A percentile compares a stretch with the other conserved stretches of the same genome.
Evolutionary conservation across 129 eudicot species (phyloP).

Genomic region (Centrapalus pauciflorus): DNA sequence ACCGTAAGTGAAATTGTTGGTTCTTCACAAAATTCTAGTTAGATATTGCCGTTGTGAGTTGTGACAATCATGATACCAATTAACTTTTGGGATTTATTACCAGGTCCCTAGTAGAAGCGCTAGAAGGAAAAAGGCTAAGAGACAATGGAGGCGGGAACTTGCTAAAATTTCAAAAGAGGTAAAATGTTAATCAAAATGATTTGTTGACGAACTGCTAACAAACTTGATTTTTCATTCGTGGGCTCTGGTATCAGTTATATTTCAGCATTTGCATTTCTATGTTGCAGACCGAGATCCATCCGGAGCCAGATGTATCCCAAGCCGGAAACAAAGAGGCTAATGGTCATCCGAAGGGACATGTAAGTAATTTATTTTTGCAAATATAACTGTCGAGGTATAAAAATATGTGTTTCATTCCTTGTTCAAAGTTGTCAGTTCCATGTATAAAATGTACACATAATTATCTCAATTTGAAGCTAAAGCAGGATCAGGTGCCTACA

Average conservation of each 20-base stretch:
- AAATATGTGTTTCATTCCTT: background rate
- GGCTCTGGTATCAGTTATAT: background rate
- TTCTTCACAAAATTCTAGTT: background rate
- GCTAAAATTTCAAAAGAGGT: slow-evolving; percentile 43
- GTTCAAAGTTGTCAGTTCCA: background rate
- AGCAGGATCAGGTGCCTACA: slow-evolving; percentile 43
- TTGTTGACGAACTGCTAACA: background rate
- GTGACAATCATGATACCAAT: background rate
- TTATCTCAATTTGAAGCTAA: slow-evolving; percentile 43
- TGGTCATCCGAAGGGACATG: slow-evolving; percentile 36
- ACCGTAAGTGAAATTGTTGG: background rate
- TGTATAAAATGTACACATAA: background rate
- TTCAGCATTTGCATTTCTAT: slow-evolving; percentile 17
- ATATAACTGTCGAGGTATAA: background rate
- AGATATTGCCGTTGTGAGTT: background rate
- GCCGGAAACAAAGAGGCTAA: slow-evolving; percentile 26
- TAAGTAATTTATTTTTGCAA: slow-evolving; percentile 20
- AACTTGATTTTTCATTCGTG: background rate
- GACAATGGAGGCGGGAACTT: slow-evolving; percentile 58
- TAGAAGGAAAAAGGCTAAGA: slow-evolving; percentile 65
- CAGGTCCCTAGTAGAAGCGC: slow-evolving; percentile 89
- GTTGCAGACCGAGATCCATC: slow-evolving; percentile 30
- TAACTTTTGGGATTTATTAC: slow-evolving; percentile 3
- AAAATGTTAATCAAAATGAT: slow-evolving; percentile 10
- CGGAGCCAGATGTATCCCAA: slow-evolving; percentile 33